These are phyloP conservation scores for Blastobotrys elegans DNA, from an alignment of 1,139 yeast species.

Conservation along the genomic window DNA sequence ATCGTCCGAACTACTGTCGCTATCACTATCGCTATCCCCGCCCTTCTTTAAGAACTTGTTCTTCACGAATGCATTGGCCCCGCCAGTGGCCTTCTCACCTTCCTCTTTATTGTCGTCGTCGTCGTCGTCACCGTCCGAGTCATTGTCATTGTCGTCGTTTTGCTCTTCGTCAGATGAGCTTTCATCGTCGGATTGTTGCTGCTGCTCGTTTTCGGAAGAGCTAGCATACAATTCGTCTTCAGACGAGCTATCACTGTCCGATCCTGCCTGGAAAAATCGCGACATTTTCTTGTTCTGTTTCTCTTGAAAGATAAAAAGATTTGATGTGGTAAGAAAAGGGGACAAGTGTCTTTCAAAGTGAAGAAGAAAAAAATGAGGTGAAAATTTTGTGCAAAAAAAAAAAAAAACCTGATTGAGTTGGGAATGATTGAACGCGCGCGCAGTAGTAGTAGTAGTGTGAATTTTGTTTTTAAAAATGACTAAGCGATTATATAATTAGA, in stretches of 20 bases:
- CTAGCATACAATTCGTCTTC: conserved; percentile 69
- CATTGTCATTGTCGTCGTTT: conserved; percentile 35
- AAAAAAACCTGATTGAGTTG: not conserved
- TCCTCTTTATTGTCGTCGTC: conserved; percentile 46
- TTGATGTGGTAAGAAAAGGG: not conserved
- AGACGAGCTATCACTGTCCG: conserved; percentile 55
- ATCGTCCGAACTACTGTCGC: conserved; percentile 52
- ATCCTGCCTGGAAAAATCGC: conserved; percentile 63
- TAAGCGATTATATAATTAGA: not conserved
- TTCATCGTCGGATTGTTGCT: conserved; percentile 25
- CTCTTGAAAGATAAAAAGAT: not conserved
- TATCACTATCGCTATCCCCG: conserved; percentile 40
- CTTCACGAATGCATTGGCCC: conserved; percentile 57
- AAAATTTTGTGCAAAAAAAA: not conserved
- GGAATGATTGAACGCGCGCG: too few relatives aligned
- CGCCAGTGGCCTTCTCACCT: conserved; percentile 37
- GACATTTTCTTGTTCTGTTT: conserved; percentile 44
- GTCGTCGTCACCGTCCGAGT: conserved; percentile 35
- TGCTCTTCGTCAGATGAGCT: conserved; percentile 28
- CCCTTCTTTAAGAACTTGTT: conserved; percentile 44
- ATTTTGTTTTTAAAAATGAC: not conserved
- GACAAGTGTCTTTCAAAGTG: not conserved
- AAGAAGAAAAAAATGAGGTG: not conserved
- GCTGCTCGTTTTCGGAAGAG: conserved; percentile 60
- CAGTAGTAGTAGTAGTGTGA: too few relatives aligned